Base-by-base conservation (phyloP, 805 yeast genomes). In the Metahyphopichia silvanorum region DNA sequence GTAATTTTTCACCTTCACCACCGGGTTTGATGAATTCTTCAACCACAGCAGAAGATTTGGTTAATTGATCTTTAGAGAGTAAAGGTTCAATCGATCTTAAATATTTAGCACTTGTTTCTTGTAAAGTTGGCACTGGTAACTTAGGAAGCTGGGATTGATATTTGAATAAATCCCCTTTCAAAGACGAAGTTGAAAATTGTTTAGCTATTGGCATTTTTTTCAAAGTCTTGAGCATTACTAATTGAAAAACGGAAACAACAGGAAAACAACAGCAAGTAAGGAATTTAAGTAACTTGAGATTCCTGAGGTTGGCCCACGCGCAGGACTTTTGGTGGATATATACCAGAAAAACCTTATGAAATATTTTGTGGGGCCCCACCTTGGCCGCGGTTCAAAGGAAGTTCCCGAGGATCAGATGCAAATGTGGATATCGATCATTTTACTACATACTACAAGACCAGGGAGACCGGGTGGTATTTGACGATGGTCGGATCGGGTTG, bases 51-150 rank as follows among this genome's bases (percentile, higher is more conserved):
- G 84, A 79, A 36, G 76, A 67, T 27, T 55, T 51, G 28, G 63
- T 64, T 34, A 74, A 73, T 47, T 77, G 79, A 20, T 66, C 67
- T 15, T 65, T 58, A 11, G 73, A 65, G 31, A 76, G 69, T 31
- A 70, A 77, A 1, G 98, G 96, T 47, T 73, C 74, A 29, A 91
- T 75, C 2, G 94, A 75, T 40, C 73, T 67, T 51, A 89, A 69
- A 57, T 86, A 91, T 38, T 76, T 75, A 8, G 65, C 56, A 27
- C 84, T 73, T 3, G 97, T 86, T 33, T 79, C 77, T 35, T 77
- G 71, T 37, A 91, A 69, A 1, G 80, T 61, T 2, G 98, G 98
- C 5, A 91, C 95, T 0, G 97, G 97, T 44, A 91, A 73, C 31
- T 77, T 70, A 5, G 97, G 97, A 33, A 91, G 73, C 28, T 77